Conservation (phyloP, 2,329 filamentous ascomycete genomes). For the Tolypocladium sp. region DNA sequence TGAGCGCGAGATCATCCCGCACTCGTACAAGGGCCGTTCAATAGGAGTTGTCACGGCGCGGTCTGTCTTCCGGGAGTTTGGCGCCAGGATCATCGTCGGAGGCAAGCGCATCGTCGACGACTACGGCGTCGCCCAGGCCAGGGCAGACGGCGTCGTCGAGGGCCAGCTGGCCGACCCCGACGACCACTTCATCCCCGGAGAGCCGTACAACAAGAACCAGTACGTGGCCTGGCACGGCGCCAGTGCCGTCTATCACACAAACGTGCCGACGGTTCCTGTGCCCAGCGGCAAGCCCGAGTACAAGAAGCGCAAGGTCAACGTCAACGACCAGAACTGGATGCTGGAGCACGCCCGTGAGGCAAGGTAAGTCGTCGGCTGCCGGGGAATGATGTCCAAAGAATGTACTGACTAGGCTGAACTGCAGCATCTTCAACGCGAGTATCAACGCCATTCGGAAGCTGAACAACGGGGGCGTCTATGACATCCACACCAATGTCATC, state of each 20-base stretch:
- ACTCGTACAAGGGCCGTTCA: conserved; percentile 95
- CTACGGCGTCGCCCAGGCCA: conserved; percentile 70
- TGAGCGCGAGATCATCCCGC: conserved; percentile 87
- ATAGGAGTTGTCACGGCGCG: conserved; percentile 95
- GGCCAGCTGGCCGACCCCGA: conserved; percentile 88
- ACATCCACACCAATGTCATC: conserved; percentile 88
- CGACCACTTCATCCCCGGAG: conserved; percentile 66
- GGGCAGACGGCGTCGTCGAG: conserved; percentile 70
- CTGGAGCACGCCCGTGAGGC: conserved; percentile 87
- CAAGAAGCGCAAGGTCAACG: conserved; percentile 77
- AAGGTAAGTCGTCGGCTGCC: conserved; percentile 47
- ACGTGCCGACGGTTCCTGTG: conserved; percentile 65
- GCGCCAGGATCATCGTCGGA: conserved; percentile 85
- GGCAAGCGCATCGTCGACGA: conserved; percentile 82
- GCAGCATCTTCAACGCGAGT: conserved; percentile 73
- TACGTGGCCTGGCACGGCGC: conserved; percentile 98
- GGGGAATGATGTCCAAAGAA: conserved; percentile 3
- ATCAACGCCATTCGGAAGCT: conserved; percentile 59
- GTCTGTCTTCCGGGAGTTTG: conserved; percentile 95
- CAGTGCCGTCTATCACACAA: conserved; percentile 88
- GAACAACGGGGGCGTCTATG: conserved; percentile 73
- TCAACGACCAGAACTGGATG: conserved; percentile 96
- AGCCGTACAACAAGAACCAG: conserved; percentile 97
- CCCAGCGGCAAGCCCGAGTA: conserved; percentile 67
- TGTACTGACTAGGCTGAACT: background rate